Percentiles rank a stretch among this genome's conserved stretches.
Evolutionary conservation across 2,329 filamentous ascomycete species (phyloP).

Genomic region (Cercospora citrullina): DNA sequence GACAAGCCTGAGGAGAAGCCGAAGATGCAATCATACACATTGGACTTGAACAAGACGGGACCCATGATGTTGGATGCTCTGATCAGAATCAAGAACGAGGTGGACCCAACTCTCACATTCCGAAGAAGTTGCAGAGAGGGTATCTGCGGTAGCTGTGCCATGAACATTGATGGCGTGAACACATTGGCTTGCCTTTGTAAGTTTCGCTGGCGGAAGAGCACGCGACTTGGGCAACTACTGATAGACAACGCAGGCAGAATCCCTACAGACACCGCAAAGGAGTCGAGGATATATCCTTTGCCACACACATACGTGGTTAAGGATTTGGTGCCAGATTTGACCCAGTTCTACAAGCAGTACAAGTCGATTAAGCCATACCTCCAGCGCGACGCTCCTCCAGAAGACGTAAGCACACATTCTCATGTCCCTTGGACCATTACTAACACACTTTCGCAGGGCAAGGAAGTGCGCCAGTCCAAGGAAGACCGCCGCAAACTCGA

Average conservation of each 20-base stretch:
- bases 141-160: conserved; percentile 97
- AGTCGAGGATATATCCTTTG: conserved; percentile 94
- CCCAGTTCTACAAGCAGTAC: conserved; percentile 99
- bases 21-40: conserved; percentile 87
- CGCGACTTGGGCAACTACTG: conserved; percentile 15
- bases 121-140: conserved; percentile 94
- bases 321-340: conserved; percentile 96
- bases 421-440: neutral
- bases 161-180: conserved; percentile 99
- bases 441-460: conserved; percentile 61
- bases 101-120: conserved; percentile 95
- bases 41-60: conserved; percentile 98
- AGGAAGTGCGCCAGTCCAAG: conserved; percentile 87
- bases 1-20: conserved; percentile 91
- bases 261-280: conserved; percentile 73
- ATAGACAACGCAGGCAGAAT: conserved; percentile 74
- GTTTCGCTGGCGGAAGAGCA: conserved; percentile 42
- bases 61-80: conserved; percentile 97
- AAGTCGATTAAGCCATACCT: conserved; percentile 99
- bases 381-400: conserved; percentile 80
- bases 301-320: conserved; percentile 99
- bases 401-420: conserved; percentile 64
- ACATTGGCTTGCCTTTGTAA: conserved; percentile 95
- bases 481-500: conserved; percentile 95
- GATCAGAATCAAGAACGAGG: conserved; percentile 98